Base-by-base conservation (phyloP, 2,329 filamentous ascomycete species). In the Beauveria rudraprayagi region DNA sequence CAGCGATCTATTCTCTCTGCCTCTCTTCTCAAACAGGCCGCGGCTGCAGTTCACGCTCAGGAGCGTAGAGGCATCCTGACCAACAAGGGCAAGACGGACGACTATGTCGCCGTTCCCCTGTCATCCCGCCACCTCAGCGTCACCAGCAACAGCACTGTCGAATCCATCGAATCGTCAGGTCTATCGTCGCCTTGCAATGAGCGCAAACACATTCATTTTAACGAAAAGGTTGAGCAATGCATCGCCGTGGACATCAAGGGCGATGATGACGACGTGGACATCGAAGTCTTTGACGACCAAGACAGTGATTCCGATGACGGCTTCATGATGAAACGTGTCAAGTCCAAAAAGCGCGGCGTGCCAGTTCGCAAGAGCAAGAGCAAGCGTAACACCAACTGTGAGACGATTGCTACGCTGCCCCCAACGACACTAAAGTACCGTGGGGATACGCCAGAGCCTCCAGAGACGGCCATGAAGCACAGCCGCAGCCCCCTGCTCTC, bases 161-260 rank as follows among this genome's bases (percentile, higher is more conserved):
- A 85, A 41, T 91, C 88, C 1, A 80, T 81, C 11, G 81, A 84
- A 8, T 89, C 89, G 0, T 96, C 92, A 0, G 89, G 88, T n/a
- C 66, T 84, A 16, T 67, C 79, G 73, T 80, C 87, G 70, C 74
- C 91, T 62, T 75, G 84, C 77, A 74, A 83, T 8, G 87, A 89
- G 68, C 83, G 86, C 69, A 92, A 87, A 63, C 93, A 96, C 71
- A 97, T 99, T 66, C 91, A 96, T 70, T 99, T 99, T 73, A 94
- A 97, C 70, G 90, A 97, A 70, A 90, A 93, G 75, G 94, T 99
- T 2, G 88, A 92, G 71, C 93, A 97, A 72, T 97, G 92, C 72
- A 97, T 97, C 65, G 94, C 94, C 8, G 85, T 99, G 37, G 92
- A 97, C 40, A 82, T 86, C 67, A 95, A 95, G 75, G 86, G 90